Conservation (phyloP, 352 stramenopile genomes). For the Phytophthora brassicae region DNA sequence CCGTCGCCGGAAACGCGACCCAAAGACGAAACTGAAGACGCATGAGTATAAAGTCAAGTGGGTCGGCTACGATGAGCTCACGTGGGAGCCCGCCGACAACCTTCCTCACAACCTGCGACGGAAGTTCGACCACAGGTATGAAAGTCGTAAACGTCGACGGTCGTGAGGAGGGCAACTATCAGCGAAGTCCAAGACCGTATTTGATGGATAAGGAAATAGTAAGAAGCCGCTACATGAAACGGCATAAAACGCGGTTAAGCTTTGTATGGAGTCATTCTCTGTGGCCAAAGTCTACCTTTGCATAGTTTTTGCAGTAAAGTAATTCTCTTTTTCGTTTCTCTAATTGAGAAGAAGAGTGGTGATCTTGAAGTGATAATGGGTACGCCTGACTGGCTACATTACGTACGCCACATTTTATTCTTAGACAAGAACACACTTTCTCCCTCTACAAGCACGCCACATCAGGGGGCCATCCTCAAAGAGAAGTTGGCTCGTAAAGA, state of each 20-base stretch:
- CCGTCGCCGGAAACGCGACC: slow-evolving; percentile 65
- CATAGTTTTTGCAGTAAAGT: too few species aligned
- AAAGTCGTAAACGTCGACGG: slow-evolving; percentile 42
- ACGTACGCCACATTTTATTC: background rate
- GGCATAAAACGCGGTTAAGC: too few species aligned
- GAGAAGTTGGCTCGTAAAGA: slow-evolving; percentile 20
- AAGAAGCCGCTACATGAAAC: background rate
- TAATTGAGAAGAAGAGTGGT: too few species aligned
- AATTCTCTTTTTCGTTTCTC: too few species aligned
- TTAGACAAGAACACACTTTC: slow-evolving; percentile 19
- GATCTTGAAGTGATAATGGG: too few species aligned
- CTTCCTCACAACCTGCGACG: slow-evolving; percentile 74
- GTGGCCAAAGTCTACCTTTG: too few species aligned
- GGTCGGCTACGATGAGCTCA: slow-evolving; percentile 81
- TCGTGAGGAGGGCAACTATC: background rate
- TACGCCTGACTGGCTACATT: background rate
- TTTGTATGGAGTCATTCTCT: too few species aligned
- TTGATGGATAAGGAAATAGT: background rate
- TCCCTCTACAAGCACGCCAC: slow-evolving; percentile 19
- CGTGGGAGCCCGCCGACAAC: slow-evolving; percentile 79
- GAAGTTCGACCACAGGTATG: slow-evolving; percentile 80
- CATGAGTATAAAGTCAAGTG: slow-evolving; percentile 87
- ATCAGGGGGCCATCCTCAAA: slow-evolving; percentile 17
- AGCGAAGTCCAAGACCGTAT: background rate
- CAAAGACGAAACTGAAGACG: slow-evolving; percentile 64